phyloP scores from a whole-genome alignment of 148 eudicot genomes.

The Nepenthes mirabilis region DNA sequence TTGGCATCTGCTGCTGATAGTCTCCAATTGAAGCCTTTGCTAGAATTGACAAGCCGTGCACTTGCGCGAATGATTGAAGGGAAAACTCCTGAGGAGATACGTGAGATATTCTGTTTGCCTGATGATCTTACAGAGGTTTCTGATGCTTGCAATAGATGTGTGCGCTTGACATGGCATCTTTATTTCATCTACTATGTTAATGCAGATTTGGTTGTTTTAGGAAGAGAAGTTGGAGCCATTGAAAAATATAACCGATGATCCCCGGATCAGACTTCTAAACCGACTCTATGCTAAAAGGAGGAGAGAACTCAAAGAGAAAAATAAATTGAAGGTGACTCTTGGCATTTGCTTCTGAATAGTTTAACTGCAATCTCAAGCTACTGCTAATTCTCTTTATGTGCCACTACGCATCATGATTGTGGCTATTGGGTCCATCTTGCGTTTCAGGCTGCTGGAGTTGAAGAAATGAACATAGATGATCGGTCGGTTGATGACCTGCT shows the following conservation, averaged over 20 bases:
- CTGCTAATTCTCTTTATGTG: not conserved
- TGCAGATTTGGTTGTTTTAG: constrained; percentile 45
- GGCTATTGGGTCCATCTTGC: constrained; percentile 4
- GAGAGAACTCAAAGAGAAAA: constrained; percentile 65
- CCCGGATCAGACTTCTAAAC: constrained; percentile 74
- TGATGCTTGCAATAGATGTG: constrained; percentile 48
- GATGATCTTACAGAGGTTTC: constrained; percentile 98
- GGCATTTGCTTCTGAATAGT: not conserved
- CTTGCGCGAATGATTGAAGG: constrained; percentile 87
- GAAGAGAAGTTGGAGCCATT: constrained; percentile 95
- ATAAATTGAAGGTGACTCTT: constrained; percentile 51
- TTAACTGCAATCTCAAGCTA: not conserved
- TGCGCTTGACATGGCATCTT: constrained; percentile 33
- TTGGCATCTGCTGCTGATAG: constrained; percentile 88
- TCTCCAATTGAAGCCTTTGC: constrained; percentile 78
- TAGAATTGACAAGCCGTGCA: constrained; percentile 80
- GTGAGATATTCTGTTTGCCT: constrained; percentile 86
- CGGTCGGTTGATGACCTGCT: constrained; percentile 84
- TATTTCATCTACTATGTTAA: constrained; percentile 22
- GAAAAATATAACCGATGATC: constrained; percentile 70
- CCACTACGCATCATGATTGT: constrained; percentile 6
- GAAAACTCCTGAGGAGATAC: constrained; percentile 84
- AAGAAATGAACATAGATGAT: constrained; percentile 56
- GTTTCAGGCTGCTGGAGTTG: constrained; percentile 51
- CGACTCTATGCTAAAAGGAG: constrained; percentile 83